These are phyloP conservation scores for Neocallimastix lanati DNA, from an alignment of 192 early-diverging fungal species.

Conservation along the genomic window DNA sequence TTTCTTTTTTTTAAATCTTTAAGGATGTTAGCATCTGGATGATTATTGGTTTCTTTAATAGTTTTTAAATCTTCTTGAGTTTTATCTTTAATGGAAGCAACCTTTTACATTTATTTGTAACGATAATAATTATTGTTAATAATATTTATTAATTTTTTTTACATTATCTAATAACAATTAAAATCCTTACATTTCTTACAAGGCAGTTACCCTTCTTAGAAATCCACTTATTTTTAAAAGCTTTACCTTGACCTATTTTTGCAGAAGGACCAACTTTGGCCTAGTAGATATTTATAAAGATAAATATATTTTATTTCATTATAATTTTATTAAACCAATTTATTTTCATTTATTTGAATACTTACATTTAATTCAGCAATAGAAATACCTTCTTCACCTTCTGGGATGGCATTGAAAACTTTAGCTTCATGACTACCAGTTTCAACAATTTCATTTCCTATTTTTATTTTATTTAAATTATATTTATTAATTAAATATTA, in stretches of 20 bases:
- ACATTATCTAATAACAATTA: too few species aligned
- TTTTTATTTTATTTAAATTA: too few species aligned
- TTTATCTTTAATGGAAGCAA: slow-evolving; percentile 66
- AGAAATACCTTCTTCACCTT: slow-evolving; percentile 59
- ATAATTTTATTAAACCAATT: too few species aligned
- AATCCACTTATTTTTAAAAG: slow-evolving; percentile 98
- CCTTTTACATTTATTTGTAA: slow-evolving; percentile 17
- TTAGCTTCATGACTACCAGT: slow-evolving; percentile 83
- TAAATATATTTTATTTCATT: too few species aligned
- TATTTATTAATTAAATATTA: too few species aligned
- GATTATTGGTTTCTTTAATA: slow-evolving; percentile 41
- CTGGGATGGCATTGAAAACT: slow-evolving; percentile 74
- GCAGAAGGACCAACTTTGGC: slow-evolving; percentile 41
- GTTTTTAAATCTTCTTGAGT: slow-evolving; percentile 52
- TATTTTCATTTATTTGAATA: too few species aligned
- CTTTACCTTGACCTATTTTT: slow-evolving; percentile 84
- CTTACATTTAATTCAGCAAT: slow-evolving; percentile 61
- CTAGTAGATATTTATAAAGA: too few species aligned
- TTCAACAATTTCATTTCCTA: slow-evolving; percentile 43
- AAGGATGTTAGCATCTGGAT: slow-evolving; percentile 41
- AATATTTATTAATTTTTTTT: too few species aligned
- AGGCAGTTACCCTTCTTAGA: slow-evolving; percentile 51
- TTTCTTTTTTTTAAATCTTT: slow-evolving; percentile 63
- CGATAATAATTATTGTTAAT: too few species aligned
- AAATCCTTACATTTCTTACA: slow-evolving; percentile 34